These are phyloP conservation scores for Tuctoria greenei DNA, from an alignment of 176 grass and related monocot species.

Conservation along the genomic window DNA sequence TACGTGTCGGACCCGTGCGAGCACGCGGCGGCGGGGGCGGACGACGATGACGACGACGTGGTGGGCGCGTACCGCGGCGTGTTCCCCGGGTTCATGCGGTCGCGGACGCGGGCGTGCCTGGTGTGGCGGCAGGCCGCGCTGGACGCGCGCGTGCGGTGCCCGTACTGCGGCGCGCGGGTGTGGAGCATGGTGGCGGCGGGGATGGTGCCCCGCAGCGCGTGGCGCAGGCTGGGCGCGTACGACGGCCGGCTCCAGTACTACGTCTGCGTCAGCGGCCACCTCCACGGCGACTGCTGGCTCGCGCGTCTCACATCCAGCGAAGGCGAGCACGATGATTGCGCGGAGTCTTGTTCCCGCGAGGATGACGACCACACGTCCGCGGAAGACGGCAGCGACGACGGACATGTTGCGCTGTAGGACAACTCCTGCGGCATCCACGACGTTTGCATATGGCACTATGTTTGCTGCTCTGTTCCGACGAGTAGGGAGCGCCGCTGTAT, in stretches of 20 bases:
- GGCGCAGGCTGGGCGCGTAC: conserved; percentile 50
- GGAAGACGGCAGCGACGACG: conserved; percentile 10
- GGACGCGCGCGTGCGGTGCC: conserved; percentile 59
- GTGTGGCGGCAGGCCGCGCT: conserved; percentile 49
- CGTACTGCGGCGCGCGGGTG: conserved; percentile 75
- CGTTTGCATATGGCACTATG: neutral
- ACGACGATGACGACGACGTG: conserved; percentile 25
- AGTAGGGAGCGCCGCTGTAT: neutral
- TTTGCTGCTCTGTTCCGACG: neutral
- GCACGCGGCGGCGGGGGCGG: conserved; percentile 37
- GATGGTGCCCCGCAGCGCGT: conserved; percentile 63
- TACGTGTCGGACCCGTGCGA: conserved; percentile 92
- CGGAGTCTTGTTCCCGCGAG: neutral
- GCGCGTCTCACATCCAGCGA: conserved; percentile 59
- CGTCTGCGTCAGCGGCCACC: conserved; percentile 83
- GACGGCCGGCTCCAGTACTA: conserved; percentile 66
- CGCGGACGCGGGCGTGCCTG: conserved; percentile 63
- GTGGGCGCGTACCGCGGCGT: conserved; percentile 74
- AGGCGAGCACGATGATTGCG: neutral
- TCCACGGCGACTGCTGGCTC: conserved; percentile 90
- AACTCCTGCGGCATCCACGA: neutral
- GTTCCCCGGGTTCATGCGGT: conserved; percentile 76
- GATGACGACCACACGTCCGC: neutral
- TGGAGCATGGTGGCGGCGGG: conserved; percentile 79
- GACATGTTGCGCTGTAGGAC: neutral